phyloP scores from a whole-genome alignment of 179 eudicot species.

The Spinacia oleracea region DNA sequence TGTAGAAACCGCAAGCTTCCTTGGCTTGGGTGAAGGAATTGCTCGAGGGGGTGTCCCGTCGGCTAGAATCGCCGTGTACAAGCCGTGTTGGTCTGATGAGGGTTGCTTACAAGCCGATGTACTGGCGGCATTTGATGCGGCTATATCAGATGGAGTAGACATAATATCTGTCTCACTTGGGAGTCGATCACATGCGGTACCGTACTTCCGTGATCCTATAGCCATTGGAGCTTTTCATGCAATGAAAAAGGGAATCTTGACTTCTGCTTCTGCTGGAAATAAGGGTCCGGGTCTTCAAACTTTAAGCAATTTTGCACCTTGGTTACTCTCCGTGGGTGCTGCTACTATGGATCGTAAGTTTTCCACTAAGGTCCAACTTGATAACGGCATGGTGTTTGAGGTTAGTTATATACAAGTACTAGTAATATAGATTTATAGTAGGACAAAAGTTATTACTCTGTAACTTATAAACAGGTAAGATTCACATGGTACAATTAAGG shows the following conservation, averaged over 20 bases:
- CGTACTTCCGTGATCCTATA: background rate
- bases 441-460: too few relatives aligned
- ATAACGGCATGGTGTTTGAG: conserved; percentile 28
- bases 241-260: conserved; percentile 30
- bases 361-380: conserved; percentile 16
- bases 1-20: conserved; percentile 14
- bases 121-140: conserved; percentile 28
- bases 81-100: conserved; percentile 13
- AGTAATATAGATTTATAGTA: too few relatives aligned
- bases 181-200: background rate
- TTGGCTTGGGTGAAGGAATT: conserved; percentile 22
- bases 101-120: background rate
- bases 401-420: conserved; percentile 1
- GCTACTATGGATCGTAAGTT: conserved; percentile 32
- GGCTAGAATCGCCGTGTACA: conserved; percentile 27
- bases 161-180: conserved; percentile 25
- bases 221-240: conserved; percentile 40
- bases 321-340: conserved; percentile 38
- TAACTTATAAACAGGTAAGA: too few relatives aligned
- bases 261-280: conserved; percentile 31
- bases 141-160: conserved; percentile 33
- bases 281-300: conserved; percentile 6
- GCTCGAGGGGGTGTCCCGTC: conserved; percentile 33
- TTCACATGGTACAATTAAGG: too few relatives aligned
- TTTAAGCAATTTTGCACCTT: conserved; percentile 31